Conservation (phyloP, 2,329 filamentous ascomycete genomes). For the Escovopsis sp. region DNA sequence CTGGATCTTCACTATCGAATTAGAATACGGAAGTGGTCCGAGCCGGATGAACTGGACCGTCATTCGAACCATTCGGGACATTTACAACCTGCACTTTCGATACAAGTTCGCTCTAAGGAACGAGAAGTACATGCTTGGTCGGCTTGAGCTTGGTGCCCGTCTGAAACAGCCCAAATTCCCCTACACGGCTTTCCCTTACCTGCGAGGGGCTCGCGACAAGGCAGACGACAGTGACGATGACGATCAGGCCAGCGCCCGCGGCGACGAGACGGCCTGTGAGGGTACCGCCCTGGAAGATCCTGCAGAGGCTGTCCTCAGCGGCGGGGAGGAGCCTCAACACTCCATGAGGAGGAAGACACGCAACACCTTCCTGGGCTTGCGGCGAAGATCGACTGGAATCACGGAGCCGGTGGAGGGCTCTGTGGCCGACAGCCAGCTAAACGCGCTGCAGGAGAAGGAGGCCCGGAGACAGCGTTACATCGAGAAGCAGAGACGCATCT, state of each 20-base stretch:
- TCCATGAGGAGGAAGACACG: conserved; percentile 34
- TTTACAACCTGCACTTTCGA: conserved; percentile 81
- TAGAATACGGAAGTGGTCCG: conserved; percentile 91
- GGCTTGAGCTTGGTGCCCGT: conserved; percentile 47
- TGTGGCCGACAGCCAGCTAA: conserved; percentile 24
- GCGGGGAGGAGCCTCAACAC: conserved; percentile 17
- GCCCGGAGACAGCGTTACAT: conserved; percentile 45
- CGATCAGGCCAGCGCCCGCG: conserved; percentile 25
- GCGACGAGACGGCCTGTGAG: conserved; percentile 32
- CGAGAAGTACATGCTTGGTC: conserved; percentile 64
- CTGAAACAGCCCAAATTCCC: conserved; percentile 85
- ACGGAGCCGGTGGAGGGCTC: conserved; percentile 33
- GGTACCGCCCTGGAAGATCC: conserved; percentile 49
- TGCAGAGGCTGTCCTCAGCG: conserved; percentile 31
- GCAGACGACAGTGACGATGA: conserved; percentile 75
- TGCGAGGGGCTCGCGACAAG: conserved; percentile 64
- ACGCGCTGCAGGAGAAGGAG: conserved; percentile 34
- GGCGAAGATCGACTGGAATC: conserved; percentile 37
- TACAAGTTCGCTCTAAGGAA: conserved; percentile 81
- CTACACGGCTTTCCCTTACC: conserved; percentile 74
- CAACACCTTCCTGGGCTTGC: conserved; percentile 36
- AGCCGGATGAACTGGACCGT: conserved; percentile 97
- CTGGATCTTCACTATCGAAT: conserved; percentile 75
- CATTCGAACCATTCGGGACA: conserved; percentile 72
- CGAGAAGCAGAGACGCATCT: conserved; percentile 66